Evolutionary conservation across 148 eudicot genomes (phyloP).

Genomic region (Polygonum maritimum): DNA sequence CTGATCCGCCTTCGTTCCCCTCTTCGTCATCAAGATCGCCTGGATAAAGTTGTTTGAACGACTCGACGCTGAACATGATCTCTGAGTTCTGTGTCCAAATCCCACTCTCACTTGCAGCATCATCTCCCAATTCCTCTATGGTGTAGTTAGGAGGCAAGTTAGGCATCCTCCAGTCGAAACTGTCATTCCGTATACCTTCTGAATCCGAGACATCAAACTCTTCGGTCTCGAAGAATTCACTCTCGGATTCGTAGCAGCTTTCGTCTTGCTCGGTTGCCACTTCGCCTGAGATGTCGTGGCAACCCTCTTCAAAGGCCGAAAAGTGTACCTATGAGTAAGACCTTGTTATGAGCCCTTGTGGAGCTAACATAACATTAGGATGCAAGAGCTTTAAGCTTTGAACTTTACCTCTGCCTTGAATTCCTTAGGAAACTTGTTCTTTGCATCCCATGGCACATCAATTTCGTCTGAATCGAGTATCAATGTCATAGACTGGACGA

Average conservation of each 20-base stretch:
- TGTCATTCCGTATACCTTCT: constrained; percentile 1
- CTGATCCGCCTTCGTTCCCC: constrained; percentile 8
- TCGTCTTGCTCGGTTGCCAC: constrained; percentile 14
- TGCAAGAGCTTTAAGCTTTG: neutral
- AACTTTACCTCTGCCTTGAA: constrained; percentile 41
- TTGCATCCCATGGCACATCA: constrained; percentile 43
- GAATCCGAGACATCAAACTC: constrained; percentile 11
- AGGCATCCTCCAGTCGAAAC: constrained; percentile 18
- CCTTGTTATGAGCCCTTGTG: neutral
- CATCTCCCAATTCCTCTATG: constrained; percentile 20
- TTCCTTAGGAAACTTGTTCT: constrained; percentile 33
- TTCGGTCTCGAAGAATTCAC: constrained; percentile 38
- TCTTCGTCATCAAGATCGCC: constrained; percentile 8
- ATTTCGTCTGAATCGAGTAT: constrained; percentile 31
- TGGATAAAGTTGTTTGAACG: constrained; percentile 6
- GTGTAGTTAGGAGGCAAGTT: constrained; percentile 26
- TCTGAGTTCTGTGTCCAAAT: neutral
- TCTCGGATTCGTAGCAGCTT: constrained; percentile 23
- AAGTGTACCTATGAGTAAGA: neutral
- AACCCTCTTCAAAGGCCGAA: neutral
- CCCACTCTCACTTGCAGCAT: constrained; percentile 8
- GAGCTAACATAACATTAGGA: neutral
- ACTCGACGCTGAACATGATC: constrained; percentile 1
- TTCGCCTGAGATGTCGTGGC: neutral
- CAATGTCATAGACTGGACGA: constrained; percentile 34